Base-by-base conservation (phyloP, 768 basidiomycete species). In the Phanerochaete carnosa region DNA sequence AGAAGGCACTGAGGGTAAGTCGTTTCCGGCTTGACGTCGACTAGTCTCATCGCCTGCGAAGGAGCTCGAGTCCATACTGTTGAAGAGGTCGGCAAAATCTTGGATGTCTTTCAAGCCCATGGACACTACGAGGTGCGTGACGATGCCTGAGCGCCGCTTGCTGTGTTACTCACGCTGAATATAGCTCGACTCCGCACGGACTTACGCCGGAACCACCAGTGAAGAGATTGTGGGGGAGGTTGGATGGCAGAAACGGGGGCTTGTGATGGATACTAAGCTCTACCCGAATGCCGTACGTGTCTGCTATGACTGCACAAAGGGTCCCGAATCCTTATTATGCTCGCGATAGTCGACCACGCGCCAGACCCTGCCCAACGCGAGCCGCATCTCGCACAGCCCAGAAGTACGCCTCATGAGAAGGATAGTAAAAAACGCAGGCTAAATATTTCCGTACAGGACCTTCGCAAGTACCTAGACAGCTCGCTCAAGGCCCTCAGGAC, bases 221-320 rank as follows among this genome's bases (percentile, higher is more conserved):
- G 75, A 76, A 62, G 66, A 76, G 57, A 69, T 68, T 63, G 76
- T 87, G n/a, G 84, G 82, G 6, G 73, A 81, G 70, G 74, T 80
- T 57, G 73, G 78, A 60, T 81, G 81, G 75, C 73, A 80, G 60
- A 70, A 72, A 46, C 77, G 82, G 35, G 83, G 83, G 0, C 66
- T 87, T 26, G 77, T 77, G 58, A 72, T 88, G 45, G 84, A 86
- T 45, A 88, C 85, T 0, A 89, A 89, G 68, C 77, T 84, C 19
- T 79, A 78, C 35, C 61, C 61, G 28, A 57, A 39, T 26, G 45
- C 45, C 2, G 61, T 61, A 37, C 49, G 61, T 52, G n/a, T 28
- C 22, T n/a, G 25, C 23, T 4, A 11, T 26, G 13, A 12, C n/a
- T 43, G 13, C n/a, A 12, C 39, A 43, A 12, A 43, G 12, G 39